Evolutionary conservation across 495 filamentous ascomycete genomes (phyloP), one percentile per base, ranked within the genome.

Genomic region (Podospora pseudopauciseta): DNA sequence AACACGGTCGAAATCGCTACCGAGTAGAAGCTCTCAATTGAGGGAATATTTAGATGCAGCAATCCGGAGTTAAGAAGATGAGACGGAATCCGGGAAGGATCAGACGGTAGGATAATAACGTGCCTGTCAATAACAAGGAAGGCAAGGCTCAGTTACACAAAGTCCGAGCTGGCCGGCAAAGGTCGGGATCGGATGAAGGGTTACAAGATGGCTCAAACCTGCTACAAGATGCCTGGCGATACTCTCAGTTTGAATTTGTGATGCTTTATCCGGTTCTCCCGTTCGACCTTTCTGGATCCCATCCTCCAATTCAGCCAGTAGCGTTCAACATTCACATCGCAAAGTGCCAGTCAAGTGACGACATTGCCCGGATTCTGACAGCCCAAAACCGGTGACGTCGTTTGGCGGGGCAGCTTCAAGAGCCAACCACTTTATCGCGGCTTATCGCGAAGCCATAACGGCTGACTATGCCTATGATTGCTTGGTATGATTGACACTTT

Each of bases 61-160:
- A 61, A 61, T 61, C 27, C 19, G 56, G 56, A 59, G 26, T 15
- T 61, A 61, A 26, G 59, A 30, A 61, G 59, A 30, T 61, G 30
- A 61, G 56, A 58, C 39, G 39, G 39, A 49, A 49, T 2, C 39
- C 39, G 39, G 18, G 23, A 18, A 30, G 59, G 30, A 26, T 61
- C 23, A 27, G 16, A 61, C 26, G 16, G 16, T 32, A 16, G 27
- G 9, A 28, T 27, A 2, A 61, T 61, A 27, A 57, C 4, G 6
- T 20, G 7, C n/a, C 26, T 20, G 6, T 9, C 56, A 20, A 59
- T 20, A 20, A 59, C 26, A 59, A 20, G 26, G 26, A 59, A 59
- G 56, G 26, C 19, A 59, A 13, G 19, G 5, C 56, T 49, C 39
- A 49, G 39, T 49, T 49, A 49, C 39, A 49, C 39, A 49, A 49